Evolutionary conservation across 148 eudicot species (phyloP).

Genomic region (Rhododendron henanense): DNA sequence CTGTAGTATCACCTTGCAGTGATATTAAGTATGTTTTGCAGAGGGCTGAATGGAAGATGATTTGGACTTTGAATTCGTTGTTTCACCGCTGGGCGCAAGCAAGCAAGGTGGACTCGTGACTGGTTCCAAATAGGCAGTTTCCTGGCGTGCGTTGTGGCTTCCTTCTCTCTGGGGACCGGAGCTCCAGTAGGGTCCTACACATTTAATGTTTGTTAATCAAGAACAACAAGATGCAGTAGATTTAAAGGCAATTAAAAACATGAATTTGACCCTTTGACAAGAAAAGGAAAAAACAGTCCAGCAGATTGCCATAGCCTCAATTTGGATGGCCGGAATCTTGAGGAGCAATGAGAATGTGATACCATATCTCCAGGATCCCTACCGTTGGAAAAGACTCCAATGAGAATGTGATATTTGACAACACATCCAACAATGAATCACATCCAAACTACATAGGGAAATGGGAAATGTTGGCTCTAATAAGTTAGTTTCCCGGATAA

Average conservation of each 20-base stretch:
- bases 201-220: neutral
- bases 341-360: neutral
- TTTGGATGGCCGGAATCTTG: neutral
- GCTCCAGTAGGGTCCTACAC: constrained; percentile 72
- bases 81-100: constrained; percentile 51
- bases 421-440: no score
- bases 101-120: constrained; percentile 60
- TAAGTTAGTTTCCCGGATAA: no score
- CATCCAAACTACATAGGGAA: no score
- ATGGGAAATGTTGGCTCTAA: no score
- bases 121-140: constrained; percentile 72
- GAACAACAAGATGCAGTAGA: neutral
- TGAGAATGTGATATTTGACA: neutral
- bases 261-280: neutral
- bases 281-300: neutral
- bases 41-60: constrained; percentile 45
- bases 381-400: no score
- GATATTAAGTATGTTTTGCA: constrained; percentile 55
- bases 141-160: constrained; percentile 37
- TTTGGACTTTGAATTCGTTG: constrained; percentile 25
- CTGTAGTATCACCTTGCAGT: constrained; percentile 27
- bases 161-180: constrained; percentile 66
- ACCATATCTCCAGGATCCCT: no score
- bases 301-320: neutral
- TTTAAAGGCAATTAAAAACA: neutral